Evolutionary conservation across 1,284 basidiomycete genomes (phyloP), one percentile per base, ranked within the genome.

Genomic region (Grifola frondosa): DNA sequence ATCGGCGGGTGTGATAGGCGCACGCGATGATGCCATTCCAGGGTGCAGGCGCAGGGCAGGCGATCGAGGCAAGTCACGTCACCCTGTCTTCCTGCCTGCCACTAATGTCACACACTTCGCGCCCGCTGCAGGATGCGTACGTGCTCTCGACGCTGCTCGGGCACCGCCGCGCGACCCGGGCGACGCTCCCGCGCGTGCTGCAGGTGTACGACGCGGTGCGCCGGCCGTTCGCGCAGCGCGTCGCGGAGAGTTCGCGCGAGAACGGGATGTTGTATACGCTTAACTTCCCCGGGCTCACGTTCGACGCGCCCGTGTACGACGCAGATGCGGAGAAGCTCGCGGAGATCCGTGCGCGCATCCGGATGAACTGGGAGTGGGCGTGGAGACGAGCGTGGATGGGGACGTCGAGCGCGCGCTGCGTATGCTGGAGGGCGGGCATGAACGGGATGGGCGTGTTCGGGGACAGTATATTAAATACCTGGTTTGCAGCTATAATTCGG

Each of bases 21-120:
- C 78, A 81, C 40, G 75, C 70, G 1, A 77, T 77, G 74, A 62
- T 68, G 46, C 77, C 79, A 0, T 74, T 74, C 62, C 73, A 77
- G 41, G 78, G 78, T 2, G 61, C 75, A 1, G 78, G 79, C 13
- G 77, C 76, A 0, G 77, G 77, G 3, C 75, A 79, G 53, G 68
- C 77, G 6, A 70, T 81, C 26, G 79, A 81, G 63, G 78, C 77
- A 54, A 37, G 57, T 37, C 12, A 30, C 21, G 8, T 25, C 5
- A 9, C 16, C 32, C 23, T 20, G 19, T 28, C 40, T 20, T 8
- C 26, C 25, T 26, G 5, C 22, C 20, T 20, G 28, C n/a, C 24
- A n/a, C 3, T 21, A n/a, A 8, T 5, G 23, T 41, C 10, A 32
- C 19, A 10, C 10, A 21, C 25, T 6, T 26, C 13, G 16, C 21